These are phyloP conservation scores for Aeschynomene evenia DNA, from an alignment of 306 rosid species.

Conservation along the genomic window DNA sequence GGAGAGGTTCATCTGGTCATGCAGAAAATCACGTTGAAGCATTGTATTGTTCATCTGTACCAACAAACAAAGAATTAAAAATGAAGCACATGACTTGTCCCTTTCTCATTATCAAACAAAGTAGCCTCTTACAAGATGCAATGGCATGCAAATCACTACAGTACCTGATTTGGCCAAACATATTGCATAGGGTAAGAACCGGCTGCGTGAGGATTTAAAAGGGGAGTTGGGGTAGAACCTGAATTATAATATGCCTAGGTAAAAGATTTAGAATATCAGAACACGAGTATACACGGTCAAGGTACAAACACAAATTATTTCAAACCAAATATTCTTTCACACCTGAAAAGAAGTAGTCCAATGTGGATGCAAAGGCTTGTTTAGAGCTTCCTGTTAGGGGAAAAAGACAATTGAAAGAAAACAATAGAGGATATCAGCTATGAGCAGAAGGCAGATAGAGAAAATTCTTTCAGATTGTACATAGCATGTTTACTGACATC, in stretches of 20 bases:
- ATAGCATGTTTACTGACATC: conserved; percentile 40
- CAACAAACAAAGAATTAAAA: conserved; percentile 27
- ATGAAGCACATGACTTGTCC: conserved; percentile 11
- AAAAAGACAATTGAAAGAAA: background rate
- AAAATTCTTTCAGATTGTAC: conserved; percentile 19
- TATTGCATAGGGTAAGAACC: conserved; percentile 33
- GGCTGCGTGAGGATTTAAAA: conserved; percentile 16
- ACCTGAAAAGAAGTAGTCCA: conserved; percentile 44
- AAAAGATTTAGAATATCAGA: conserved; percentile 8
- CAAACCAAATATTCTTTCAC: background rate
- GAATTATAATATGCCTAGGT: conserved; percentile 32
- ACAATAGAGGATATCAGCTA: background rate
- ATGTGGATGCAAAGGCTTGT: conserved; percentile 7
- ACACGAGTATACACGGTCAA: background rate
- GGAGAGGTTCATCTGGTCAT: conserved; percentile 15
- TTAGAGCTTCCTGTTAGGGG: conserved; percentile 25
- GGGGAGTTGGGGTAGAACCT: conserved; percentile 20
- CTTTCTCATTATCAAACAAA: conserved; percentile 23
- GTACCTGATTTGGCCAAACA: conserved; percentile 42
- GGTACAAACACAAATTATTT: conserved; percentile 10
- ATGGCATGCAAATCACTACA: conserved; percentile 19
- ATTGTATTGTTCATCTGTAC: conserved; percentile 21
- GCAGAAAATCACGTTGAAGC: conserved; percentile 23
- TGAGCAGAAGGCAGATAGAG: background rate
- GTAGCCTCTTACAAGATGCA: background rate